Evolutionary conservation across 345 rosid genomes (phyloP).

Genomic region (Populus davidiana): DNA sequence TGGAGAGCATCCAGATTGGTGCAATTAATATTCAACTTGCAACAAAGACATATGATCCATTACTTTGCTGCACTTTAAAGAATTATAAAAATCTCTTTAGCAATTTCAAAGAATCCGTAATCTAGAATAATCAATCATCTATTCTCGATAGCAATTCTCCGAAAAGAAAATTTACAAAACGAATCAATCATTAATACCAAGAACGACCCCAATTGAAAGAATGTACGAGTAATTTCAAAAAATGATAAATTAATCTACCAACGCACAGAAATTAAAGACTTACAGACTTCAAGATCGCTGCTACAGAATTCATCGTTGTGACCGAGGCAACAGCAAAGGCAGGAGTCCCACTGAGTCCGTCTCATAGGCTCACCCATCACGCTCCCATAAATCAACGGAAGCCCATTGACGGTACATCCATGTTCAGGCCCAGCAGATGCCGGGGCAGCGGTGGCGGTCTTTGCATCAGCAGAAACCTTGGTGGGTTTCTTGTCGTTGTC

Average conservation of each 20-base stretch:
- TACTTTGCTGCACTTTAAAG: too few relatives aligned
- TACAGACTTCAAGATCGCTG: slow-evolving; percentile 99
- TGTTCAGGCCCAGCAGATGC: slow-evolving; percentile 18
- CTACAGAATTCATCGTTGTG: slow-evolving; percentile 91
- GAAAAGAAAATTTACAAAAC: too few relatives aligned
- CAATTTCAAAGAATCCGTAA: too few relatives aligned
- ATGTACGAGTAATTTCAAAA: background rate
- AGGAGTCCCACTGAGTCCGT: slow-evolving; percentile 70
- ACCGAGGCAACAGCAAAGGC: slow-evolving; percentile 70
- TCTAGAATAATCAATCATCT: too few relatives aligned
- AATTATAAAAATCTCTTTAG: too few relatives aligned
- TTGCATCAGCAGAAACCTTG: slow-evolving; percentile 17
- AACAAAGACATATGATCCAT: too few relatives aligned
- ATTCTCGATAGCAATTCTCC: too few relatives aligned
- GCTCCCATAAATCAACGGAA: slow-evolving; percentile 68
- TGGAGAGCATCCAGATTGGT: too few relatives aligned
- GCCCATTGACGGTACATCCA: slow-evolving; percentile 82
- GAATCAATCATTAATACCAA: too few relatives aligned
- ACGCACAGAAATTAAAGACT: slow-evolving; percentile 22
- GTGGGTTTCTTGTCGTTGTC: slow-evolving; percentile 37
- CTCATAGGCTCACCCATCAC: slow-evolving; percentile 86
- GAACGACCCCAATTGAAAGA: background rate
- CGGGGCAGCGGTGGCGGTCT: slow-evolving; percentile 1
- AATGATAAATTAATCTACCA: background rate
- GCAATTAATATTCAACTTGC: too few relatives aligned